A percentile compares a stretch with the other conserved stretches of the same genome.
phyloP scores from a whole-genome alignment of 169 alveolate genomes.

The Plasmodium vinckei region DNA sequence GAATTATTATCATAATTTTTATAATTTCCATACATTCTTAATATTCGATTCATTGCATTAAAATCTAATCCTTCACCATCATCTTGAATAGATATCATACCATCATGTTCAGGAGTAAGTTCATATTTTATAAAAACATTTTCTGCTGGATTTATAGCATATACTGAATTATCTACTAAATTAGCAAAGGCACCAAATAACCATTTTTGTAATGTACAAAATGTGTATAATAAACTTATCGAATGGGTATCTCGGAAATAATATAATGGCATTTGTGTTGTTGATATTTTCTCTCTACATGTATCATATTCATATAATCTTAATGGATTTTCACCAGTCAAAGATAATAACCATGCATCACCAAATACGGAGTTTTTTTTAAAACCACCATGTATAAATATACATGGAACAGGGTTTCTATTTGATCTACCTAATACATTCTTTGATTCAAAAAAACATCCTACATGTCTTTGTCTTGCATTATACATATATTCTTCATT shows the following conservation, averaged over 20 bases:
- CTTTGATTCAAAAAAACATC: conserved; percentile 86
- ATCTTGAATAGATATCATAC: conserved; percentile 86
- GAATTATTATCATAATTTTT: conserved; percentile 34
- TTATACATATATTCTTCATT: conserved; percentile 83
- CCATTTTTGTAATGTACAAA: conserved; percentile 88
- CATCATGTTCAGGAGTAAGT: conserved; percentile 85
- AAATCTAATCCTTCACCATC: conserved; percentile 89
- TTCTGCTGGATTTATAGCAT: conserved; percentile 80
- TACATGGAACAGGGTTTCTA: conserved; percentile 87
- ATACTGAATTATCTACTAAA: conserved; percentile 85
- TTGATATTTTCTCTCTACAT: conserved; percentile 75
- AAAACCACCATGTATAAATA: conserved; percentile 88
- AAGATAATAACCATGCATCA: conserved; percentile 87
- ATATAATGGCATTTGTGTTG: conserved; percentile 84
- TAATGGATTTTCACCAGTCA: conserved; percentile 87
- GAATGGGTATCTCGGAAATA: conserved; percentile 87
- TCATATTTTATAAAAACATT: conserved; percentile 82
- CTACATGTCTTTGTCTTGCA: conserved; percentile 87
- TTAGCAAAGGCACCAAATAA: conserved; percentile 91
- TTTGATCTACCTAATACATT: conserved; percentile 83
- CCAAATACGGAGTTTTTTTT: conserved; percentile 83
- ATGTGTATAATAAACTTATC: conserved; percentile 84
- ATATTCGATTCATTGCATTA: conserved; percentile 83
- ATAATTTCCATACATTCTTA: conserved; percentile 86
- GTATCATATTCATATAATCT: conserved; percentile 65